Base-by-base conservation (phyloP, 2,329 filamentous ascomycete species). In the Akanthomyces dipterigenus region DNA sequence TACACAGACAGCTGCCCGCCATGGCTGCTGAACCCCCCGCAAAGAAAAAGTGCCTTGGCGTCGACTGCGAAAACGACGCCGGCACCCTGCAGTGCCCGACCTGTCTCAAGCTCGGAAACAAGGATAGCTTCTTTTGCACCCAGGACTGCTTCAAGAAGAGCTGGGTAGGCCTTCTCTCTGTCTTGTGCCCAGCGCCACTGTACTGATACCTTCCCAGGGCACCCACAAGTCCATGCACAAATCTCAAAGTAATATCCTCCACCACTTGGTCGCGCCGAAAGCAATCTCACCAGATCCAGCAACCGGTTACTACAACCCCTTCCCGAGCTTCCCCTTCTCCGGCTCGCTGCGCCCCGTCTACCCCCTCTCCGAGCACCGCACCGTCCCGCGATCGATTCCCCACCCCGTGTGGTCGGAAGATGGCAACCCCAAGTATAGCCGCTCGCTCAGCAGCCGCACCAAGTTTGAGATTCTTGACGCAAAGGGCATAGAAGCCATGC, bases 121-220 rank as follows among this genome's bases (percentile, higher is more conserved):
- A 93, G 72, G 91, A 95, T 71, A 96, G 91, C 78, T 97, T 87
- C 77, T 99, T 98, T 79, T 99, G 95, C 80, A 92, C 92, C 31
- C 95, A 99, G 76, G 95, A 98, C 69, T 99, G 95, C 81, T 99
- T 99, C 79, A 98, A 97, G 82, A 88, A 87, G 76, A 99, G 92
- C 80, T 99, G 95, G 95, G 95, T 98, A 86, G 69, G 85, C 22
- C 43, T 40, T 0, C 20, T n/a, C 14, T 24, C 7, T 20, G n/a
- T 22, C 42, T 18, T 20, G 43, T 12, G 24, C 38, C n/a, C 16
- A 48, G 16, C 16, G 14, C 11, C 34, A 34, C 31, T 34, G 31
- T 24, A 38, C 46, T 63, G 38, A 66, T 63, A 67, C 61, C 49
- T 40, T 42, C 5, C 36, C 45, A 97, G 93, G 80, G 78, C 74